Evolutionary conservation across 2,329 filamentous ascomycete species (phyloP), one percentile per base, ranked within the genome.

Genomic region (Iodosphaeria phyllophila): DNA sequence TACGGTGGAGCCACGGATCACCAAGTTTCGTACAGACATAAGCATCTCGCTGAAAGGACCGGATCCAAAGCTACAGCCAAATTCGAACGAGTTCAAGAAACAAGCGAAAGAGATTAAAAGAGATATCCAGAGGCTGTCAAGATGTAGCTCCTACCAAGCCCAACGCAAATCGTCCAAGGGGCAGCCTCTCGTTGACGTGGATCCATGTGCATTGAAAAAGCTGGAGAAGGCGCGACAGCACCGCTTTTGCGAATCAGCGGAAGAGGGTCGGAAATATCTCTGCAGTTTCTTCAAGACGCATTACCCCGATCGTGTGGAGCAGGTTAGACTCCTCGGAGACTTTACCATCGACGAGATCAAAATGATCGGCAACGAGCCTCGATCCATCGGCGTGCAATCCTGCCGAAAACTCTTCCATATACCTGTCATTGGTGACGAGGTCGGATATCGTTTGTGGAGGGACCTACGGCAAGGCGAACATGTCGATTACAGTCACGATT

Each of bases 321-420:
- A 28, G 6, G 31, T 37, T 20, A 26, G 24, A 10, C 26, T 37
- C 13, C 24, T 13, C 11, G 18, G 23, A 25, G 22, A 16, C 15
- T 13, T 24, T 13, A 37, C 32, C 6, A 26, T 37, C 15, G 35
- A 32, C n/a, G 29, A 37, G 26, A 33, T 37, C 26, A 30, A 31
- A 24, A 32, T 36, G 30, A 37, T 37, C 23, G 35, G 35, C 16
- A 37, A 37, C 22, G 34, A 37, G 22, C 20, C 25, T 9, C 24
- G 28, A 30, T 18, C 16, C 4, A 9, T 5, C 2, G 35, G 35
- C 3, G 30, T 36, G 11, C 22, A 28, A 5, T 25, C 28, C 13
- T 37, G 35, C 27, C 29, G 32, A 12, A 29, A 28, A 8, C 32
- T 36, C 11, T 37, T 37, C 30, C 35, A 36, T 24, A 34, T 34